phyloP scores from a whole-genome alignment of 2,329 filamentous ascomycete species.

The Biscogniauxia sp. region DNA sequence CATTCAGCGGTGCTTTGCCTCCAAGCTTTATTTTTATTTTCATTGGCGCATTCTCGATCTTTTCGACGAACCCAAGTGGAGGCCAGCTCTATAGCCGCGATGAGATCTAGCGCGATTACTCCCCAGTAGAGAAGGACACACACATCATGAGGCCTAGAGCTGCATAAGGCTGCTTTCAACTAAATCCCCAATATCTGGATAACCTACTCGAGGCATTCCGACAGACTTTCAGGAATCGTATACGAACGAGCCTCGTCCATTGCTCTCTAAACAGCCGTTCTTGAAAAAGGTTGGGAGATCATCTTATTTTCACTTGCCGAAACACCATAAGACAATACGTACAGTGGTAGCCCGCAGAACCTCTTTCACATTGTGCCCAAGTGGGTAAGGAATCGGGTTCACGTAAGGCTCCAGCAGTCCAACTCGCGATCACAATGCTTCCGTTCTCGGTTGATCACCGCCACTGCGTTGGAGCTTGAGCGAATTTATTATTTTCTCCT shows the following conservation, averaged over 20 bases:
- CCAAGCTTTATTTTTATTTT: neutral
- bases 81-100: neutral
- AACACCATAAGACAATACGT: neutral
- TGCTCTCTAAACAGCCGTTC: neutral
- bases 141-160: neutral
- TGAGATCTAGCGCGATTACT: neutral
- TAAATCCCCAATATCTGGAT: slow-evolving; percentile 19
- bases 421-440: neutral
- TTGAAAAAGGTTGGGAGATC: neutral
- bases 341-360: neutral
- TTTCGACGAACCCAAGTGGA: neutral
- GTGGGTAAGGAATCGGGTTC: neutral
- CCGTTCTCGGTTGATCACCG: neutral
- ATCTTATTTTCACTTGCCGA: neutral
- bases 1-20: neutral
- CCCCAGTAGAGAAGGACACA: neutral
- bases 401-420: neutral
- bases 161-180: slow-evolving; percentile 1
- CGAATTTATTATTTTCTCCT: slow-evolving; percentile 14
- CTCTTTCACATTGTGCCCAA: neutral
- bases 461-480: neutral
- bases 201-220: neutral
- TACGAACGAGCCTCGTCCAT: neutral
- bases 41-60: no score
- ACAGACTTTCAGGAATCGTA: neutral